Evolutionary conservation across 2,329 filamentous ascomycete genomes (phyloP), one percentile per base, ranked within the genome.

Genomic region (Ophiosphaerella korrae): DNA sequence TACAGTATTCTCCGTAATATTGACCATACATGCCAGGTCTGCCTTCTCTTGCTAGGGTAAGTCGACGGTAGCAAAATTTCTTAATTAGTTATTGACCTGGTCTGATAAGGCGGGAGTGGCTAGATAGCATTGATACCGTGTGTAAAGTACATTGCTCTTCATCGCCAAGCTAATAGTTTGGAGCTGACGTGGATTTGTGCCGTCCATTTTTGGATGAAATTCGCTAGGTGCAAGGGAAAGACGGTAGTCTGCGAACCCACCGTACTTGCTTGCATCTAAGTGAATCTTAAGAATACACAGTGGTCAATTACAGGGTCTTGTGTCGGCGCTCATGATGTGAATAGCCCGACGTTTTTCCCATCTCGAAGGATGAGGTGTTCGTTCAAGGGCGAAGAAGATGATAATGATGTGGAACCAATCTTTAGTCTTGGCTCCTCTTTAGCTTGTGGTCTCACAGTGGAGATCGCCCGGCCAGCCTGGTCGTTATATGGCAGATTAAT

Each of bases 151-250:
- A 6, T 45, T 41, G 8, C 57, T 47, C 1, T 50, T 18, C 16
- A 56, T 31, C 5, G 50, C 45, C 14, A 63, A 48, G 12, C 37
- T 50, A 29, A 63, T 45, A 11, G 29, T 23, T 5, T 46, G 23
- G 2, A 56, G 42, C 2, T 48, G 45, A 39, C 58, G 55, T 3
- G 47, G 53, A 29, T 53, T 57, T 8, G 16, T 43, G 14, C 47
- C 46, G 26, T 52, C 40, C 4, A 24, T 32, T 24, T 14, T 18
- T 1, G 60, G 57, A 13, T 58, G 55, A 36, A 64, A 45, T 6
- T 21, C 6, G 14, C 50, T 48, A 2, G 64, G 53, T 3, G 57
- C 55, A 5, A 57, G 39, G 18, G 50, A 48, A 24, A 63, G 55
- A 31, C 37, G 34, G 46, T 60, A 52, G 42, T 63, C 60, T 0